Conservation (phyloP, 495 filamentous ascomycete species). For the Penicillium samsonianum region DNA sequence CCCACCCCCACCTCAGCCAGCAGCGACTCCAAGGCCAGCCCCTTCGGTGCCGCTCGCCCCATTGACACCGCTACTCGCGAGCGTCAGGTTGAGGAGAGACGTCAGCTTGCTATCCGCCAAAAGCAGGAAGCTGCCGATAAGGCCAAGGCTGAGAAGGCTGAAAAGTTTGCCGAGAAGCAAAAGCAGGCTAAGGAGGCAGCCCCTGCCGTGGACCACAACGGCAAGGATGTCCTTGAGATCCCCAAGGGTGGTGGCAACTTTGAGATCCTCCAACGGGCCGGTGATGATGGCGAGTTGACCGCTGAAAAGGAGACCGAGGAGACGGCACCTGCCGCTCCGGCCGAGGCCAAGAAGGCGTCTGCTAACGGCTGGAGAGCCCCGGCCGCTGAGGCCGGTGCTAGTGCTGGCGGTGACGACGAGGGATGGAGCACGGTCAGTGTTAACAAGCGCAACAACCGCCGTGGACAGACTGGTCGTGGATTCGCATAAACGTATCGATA, state of each 20-base stretch:
- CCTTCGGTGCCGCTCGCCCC: slow-evolving; percentile 86
- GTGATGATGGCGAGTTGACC: slow-evolving; percentile 42
- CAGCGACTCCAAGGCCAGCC: slow-evolving; percentile 77
- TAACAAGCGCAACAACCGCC: slow-evolving; percentile 55
- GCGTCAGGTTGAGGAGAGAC: slow-evolving; percentile 86
- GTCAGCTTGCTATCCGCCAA: slow-evolving; percentile 66
- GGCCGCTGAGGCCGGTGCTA: slow-evolving; percentile 40
- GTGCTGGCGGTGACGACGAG: slow-evolving; percentile 58
- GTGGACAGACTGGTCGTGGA: slow-evolving; percentile 49
- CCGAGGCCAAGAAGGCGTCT: slow-evolving; percentile 40
- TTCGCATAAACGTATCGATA: slow-evolving; percentile 52
- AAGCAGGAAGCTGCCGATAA: slow-evolving; percentile 91
- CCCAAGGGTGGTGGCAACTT: slow-evolving; percentile 50
- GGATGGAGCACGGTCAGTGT: slow-evolving; percentile 75
- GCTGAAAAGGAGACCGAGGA: slow-evolving; percentile 41
- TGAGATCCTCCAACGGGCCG: slow-evolving; percentile 55
- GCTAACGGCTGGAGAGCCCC: slow-evolving; percentile 45
- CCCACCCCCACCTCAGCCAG: slow-evolving; percentile 48
- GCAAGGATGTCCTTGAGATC: slow-evolving; percentile 45
- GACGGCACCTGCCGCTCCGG: slow-evolving; percentile 27
- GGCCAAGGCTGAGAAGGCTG: slow-evolving; percentile 69
- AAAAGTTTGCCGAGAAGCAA: slow-evolving; percentile 41
- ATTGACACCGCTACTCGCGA: slow-evolving; percentile 88
- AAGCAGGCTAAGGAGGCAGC: slow-evolving; percentile 55
- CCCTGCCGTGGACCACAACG: slow-evolving; percentile 48